A percentile compares a stretch with the other conserved stretches of the same genome.
Conservation (phyloP, 1,284 basidiomycete species). For the Naganishia liquefaciens region DNA sequence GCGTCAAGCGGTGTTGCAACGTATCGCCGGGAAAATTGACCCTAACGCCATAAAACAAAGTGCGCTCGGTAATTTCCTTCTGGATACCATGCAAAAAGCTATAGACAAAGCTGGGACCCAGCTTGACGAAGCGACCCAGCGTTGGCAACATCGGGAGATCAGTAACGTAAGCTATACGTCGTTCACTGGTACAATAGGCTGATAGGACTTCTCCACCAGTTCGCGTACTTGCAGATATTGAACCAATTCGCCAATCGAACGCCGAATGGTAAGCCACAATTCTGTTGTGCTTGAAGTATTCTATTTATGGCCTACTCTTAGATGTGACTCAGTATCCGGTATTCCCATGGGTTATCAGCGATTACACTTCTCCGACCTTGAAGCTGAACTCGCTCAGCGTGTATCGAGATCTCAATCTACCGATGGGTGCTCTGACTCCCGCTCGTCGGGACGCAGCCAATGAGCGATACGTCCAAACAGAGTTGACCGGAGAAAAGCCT, state of each 20-base stretch:
- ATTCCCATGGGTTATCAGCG: constrained; percentile 82
- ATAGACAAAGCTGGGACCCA: constrained; percentile 51
- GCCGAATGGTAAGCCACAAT: constrained; percentile 61
- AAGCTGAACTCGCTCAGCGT: constrained; percentile 67
- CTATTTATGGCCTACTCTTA: constrained; percentile 40
- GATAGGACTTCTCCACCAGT: constrained; percentile 56
- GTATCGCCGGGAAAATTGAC: constrained; percentile 56
- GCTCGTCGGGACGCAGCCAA: constrained; percentile 70
- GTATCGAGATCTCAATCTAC: constrained; percentile 72
- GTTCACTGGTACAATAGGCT: constrained; percentile 29
- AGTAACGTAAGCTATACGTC: constrained; percentile 67
- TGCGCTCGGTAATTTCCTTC: constrained; percentile 51
- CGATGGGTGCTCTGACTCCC: constrained; percentile 87
- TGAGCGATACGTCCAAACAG: constrained; percentile 72
- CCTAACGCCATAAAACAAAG: constrained; percentile 46
- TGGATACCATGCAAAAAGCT: constrained; percentile 51
- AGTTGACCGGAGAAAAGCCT: constrained; percentile 78
- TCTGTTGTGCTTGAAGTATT: not conserved
- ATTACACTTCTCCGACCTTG: constrained; percentile 74
- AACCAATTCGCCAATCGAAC: constrained; percentile 90
- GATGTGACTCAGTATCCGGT: constrained; percentile 94
- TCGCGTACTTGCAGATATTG: constrained; percentile 79
- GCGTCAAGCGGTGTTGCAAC: constrained; percentile 65
- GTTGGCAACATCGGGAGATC: constrained; percentile 83
- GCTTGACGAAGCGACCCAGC: constrained; percentile 56